Conservation (phyloP, 2,329 filamentous ascomycete species). For the Hymenoscyphus salicellus region DNA sequence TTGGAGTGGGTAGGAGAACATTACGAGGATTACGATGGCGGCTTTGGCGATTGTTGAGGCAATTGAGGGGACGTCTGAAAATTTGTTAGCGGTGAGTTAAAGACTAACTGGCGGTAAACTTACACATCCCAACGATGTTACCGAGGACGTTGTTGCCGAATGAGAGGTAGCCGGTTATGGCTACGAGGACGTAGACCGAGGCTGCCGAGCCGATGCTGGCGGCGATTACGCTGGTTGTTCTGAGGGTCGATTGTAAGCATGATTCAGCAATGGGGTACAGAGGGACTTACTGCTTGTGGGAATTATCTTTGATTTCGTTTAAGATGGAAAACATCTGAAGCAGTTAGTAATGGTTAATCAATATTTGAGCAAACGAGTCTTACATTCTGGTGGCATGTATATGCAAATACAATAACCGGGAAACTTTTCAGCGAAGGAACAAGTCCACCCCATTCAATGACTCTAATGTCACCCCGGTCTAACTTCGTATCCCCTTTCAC, state of each 20-base stretch:
- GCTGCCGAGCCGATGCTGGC: slow-evolving; percentile 88
- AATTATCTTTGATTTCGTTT: slow-evolving; percentile 88
- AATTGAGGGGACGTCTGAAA: slow-evolving; percentile 63
- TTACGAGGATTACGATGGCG: slow-evolving; percentile 91
- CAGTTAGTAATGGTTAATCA: slow-evolving; percentile 30
- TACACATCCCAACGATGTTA: slow-evolving; percentile 93
- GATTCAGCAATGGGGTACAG: background rate
- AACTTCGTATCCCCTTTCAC: slow-evolving; percentile 70
- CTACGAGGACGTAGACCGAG: slow-evolving; percentile 82
- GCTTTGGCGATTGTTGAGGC: slow-evolving; percentile 90
- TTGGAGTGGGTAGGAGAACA: slow-evolving; percentile 94
- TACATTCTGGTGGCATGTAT: slow-evolving; percentile 97
- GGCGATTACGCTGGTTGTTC: slow-evolving; percentile 74
- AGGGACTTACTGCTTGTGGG: slow-evolving; percentile 50
- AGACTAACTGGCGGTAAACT: slow-evolving; percentile 36
- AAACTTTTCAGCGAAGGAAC: slow-evolving; percentile 79
- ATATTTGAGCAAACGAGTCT: slow-evolving; percentile 30
- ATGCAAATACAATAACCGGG: slow-evolving; percentile 97
- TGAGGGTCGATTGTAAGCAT: slow-evolving; percentile 33
- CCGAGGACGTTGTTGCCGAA: slow-evolving; percentile 87
- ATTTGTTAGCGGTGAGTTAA: slow-evolving; percentile 9
- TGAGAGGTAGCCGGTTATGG: slow-evolving; percentile 91
- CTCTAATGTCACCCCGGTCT: slow-evolving; percentile 69
- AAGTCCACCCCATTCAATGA: slow-evolving; percentile 75
- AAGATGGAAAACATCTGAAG: slow-evolving; percentile 94